A percentile compares a stretch with the other conserved stretches of the same genome.
These are phyloP conservation scores for Daphne laureola DNA, from an alignment of 441 rosid genomes.

Conservation along the genomic window DNA sequence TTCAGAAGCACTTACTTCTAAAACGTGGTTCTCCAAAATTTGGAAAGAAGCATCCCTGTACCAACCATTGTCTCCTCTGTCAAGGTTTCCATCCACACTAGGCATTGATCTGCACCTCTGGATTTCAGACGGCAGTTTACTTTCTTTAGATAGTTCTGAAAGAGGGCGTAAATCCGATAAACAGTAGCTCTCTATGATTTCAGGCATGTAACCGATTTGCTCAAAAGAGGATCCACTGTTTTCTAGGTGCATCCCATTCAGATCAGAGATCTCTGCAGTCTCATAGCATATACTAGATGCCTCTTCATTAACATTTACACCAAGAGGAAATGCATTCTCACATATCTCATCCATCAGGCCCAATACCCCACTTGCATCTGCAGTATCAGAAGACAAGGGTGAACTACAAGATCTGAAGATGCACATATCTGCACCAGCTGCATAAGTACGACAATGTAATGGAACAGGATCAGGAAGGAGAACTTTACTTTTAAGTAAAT, in stretches of 20 bases:
- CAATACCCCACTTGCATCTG: constrained; percentile 35
- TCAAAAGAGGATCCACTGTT: constrained; percentile 46
- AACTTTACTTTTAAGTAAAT: constrained; percentile 25
- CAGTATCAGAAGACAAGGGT: constrained; percentile 69
- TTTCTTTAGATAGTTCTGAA: constrained; percentile 52
- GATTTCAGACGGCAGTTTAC: constrained; percentile 30
- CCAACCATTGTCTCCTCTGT: constrained; percentile 72
- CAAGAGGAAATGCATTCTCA: constrained; percentile 36
- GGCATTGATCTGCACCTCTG: constrained; percentile 21
- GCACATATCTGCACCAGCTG: constrained; percentile 25
- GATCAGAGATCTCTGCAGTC: constrained; percentile 31
- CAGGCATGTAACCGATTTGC: constrained; percentile 47
- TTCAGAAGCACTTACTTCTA: constrained; percentile 46
- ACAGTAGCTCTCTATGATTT: constrained; percentile 82
- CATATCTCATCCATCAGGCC: constrained; percentile 25
- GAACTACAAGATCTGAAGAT: constrained; percentile 38
- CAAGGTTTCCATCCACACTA: constrained; percentile 37
- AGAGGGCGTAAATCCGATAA: constrained; percentile 45
- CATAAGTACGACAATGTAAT: constrained; percentile 39
- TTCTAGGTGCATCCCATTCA: constrained; percentile 40
- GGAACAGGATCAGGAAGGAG: constrained; percentile 17
- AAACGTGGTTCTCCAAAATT: constrained; percentile 80
- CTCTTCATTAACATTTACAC: constrained; percentile 37
- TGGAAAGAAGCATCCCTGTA: constrained; percentile 50
- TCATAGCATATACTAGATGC: constrained; percentile 30